Conservation (phyloP, 768 basidiomycete genomes). For the Boletus edulis region DNA sequence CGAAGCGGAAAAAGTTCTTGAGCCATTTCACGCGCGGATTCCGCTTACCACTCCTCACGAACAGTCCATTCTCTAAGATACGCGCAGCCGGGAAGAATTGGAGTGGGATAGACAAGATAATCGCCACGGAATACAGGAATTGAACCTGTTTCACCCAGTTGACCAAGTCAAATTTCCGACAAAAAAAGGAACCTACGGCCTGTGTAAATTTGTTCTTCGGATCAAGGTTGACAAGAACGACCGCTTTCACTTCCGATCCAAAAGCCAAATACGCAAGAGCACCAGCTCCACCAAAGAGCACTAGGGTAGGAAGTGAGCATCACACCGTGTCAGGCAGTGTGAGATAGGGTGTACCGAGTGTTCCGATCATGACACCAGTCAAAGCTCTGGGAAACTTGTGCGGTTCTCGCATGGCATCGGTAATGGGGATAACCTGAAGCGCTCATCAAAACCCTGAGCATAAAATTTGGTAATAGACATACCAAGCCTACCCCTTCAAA, state of each 20-base stretch:
- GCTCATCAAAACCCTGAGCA: neutral
- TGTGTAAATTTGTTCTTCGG: constrained; percentile 83
- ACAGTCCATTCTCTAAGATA: constrained; percentile 95
- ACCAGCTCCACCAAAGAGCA: constrained; percentile 87
- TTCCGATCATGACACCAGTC: constrained; percentile 88
- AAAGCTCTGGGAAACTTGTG: constrained; percentile 87
- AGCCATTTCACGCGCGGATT: constrained; percentile 87
- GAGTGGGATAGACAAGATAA: constrained; percentile 86
- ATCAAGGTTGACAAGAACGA: constrained; percentile 93
- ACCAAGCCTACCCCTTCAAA: constrained; percentile 97
- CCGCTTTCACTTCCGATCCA: constrained; percentile 84
- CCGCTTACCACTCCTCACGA: constrained; percentile 82
- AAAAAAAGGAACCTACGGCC: constrained; percentile 51
- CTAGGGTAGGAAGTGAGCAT: constrained; percentile 31
- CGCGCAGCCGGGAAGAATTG: constrained; percentile 98
- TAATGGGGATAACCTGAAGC: constrained; percentile 86
- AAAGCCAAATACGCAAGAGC: constrained; percentile 86
- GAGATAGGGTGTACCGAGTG: constrained; percentile 50
- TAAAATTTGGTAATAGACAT: constrained; percentile 21
- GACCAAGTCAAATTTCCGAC: neutral
- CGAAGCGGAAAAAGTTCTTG: constrained; percentile 88
- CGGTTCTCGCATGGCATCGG: constrained; percentile 95
- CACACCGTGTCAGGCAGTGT: neutral
- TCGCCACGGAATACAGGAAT: constrained; percentile 89
- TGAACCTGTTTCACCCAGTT: constrained; percentile 50